These are phyloP conservation scores for Licmophora abbreviata DNA, from an alignment of 108 stramenopile species.

Conservation along the genomic window DNA sequence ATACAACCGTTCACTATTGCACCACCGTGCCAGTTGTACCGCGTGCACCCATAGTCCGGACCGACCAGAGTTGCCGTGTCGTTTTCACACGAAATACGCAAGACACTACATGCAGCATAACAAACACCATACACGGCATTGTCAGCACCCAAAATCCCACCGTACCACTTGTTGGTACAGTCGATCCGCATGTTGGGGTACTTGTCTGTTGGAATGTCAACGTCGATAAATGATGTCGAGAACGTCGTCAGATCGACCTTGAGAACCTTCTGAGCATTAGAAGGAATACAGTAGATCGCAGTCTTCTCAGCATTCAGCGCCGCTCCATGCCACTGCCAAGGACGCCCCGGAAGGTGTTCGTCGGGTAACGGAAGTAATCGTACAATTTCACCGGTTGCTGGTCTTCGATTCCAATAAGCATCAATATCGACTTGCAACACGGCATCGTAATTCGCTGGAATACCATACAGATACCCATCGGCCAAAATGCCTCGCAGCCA, in stretches of 20 bases:
- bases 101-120: conserved; percentile 47
- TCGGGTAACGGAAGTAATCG: conserved; percentile 37
- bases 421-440: conserved; percentile 61
- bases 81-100: conserved; percentile 52
- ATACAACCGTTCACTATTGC: conserved; percentile 47
- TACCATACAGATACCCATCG: conserved; percentile 69
- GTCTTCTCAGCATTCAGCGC: conserved; percentile 60
- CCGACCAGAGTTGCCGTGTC: conserved; percentile 57
- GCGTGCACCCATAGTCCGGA: conserved; percentile 45
- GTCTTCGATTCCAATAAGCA: conserved; percentile 44
- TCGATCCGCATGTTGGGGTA: conserved; percentile 38
- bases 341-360: conserved; percentile 23
- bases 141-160: conserved; percentile 68
- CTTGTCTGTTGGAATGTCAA: conserved; percentile 26
- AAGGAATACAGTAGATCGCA: conserved; percentile 79
- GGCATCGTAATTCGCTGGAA: conserved; percentile 57
- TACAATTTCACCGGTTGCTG: conserved; percentile 15
- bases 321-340: conserved; percentile 88
- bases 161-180: conserved; percentile 75
- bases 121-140: conserved; percentile 77
- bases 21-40: conserved; percentile 85
- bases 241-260: conserved; percentile 63
- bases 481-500: conserved; percentile 72
- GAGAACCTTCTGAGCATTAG: conserved; percentile 64
- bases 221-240: conserved; percentile 47